Conservation (phyloP, 2,329 filamentous ascomycete species). For the Orbilia blumenaviensis region DNA sequence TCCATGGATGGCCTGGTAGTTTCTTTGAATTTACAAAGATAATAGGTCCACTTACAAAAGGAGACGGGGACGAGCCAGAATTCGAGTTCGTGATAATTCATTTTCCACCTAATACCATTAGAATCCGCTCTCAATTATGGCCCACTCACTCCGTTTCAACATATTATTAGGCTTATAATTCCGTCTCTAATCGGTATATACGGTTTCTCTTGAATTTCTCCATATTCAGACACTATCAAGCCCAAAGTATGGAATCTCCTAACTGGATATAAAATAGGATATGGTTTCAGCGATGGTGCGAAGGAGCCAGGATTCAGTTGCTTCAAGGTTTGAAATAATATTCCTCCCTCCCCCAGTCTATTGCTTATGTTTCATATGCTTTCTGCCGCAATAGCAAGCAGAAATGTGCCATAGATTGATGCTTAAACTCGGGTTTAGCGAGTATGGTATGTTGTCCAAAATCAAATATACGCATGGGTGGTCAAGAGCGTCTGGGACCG, state of each 20-base stretch:
- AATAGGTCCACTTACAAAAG: conserved; percentile 61
- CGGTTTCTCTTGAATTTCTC: neutral
- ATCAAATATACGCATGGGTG: too few relatives aligned
- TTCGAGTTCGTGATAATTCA: conserved; percentile 18
- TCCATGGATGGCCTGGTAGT: conserved; percentile 76
- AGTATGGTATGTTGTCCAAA: conserved; percentile 65
- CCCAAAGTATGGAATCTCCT: too few relatives aligned
- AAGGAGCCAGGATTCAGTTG: conserved; percentile 55
- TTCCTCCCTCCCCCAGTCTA: conserved; percentile 12
- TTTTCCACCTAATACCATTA: too few relatives aligned
- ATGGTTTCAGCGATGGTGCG: conserved; percentile 41
- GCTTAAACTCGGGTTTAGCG: conserved; percentile 71
- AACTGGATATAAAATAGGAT: conserved; percentile 13
- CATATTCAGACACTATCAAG: too few relatives aligned
- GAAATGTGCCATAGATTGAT: conserved; percentile 75
- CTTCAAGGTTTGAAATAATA: conserved; percentile 1
- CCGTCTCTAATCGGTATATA: conserved; percentile 39
- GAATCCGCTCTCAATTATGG: too few relatives aligned
- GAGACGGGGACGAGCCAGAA: neutral
- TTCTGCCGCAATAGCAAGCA: conserved; percentile 68
- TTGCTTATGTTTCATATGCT: neutral
- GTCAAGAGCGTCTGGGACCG: too few relatives aligned
- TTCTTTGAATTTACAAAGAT: conserved; percentile 74
- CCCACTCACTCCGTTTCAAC: neutral
- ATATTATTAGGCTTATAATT: conserved; percentile 13